Evolutionary conservation across 2,329 filamentous ascomycete species (phyloP).

Genomic region (Fusarium lyarnte): DNA sequence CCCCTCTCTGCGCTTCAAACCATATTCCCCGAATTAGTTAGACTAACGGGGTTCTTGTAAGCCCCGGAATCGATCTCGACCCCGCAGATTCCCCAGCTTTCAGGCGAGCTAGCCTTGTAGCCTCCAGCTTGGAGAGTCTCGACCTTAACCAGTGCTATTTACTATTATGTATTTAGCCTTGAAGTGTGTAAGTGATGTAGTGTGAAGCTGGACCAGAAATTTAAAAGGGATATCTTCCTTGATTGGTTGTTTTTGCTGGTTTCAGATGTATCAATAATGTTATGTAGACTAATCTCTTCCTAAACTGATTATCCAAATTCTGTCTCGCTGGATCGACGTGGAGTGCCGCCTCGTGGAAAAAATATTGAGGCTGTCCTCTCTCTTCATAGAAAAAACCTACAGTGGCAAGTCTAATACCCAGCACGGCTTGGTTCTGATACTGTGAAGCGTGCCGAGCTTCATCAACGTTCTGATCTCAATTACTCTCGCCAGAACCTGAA

Average conservation of each 20-base stretch:
- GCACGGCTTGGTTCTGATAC: neutral
- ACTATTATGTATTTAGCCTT: neutral
- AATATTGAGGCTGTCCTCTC: neutral
- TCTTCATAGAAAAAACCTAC: neutral
- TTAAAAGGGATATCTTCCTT: neutral
- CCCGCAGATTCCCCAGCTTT: neutral
- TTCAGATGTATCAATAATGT: fast-evolving
- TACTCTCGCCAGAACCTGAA: neutral
- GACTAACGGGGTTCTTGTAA: neutral
- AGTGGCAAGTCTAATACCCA: neutral
- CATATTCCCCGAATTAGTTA: neutral
- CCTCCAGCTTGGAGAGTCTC: neutral
- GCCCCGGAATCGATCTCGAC: neutral
- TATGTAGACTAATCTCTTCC: neutral
- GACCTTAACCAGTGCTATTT: neutral
- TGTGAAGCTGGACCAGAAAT: fast-evolving
- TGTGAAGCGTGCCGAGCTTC: too few species aligned
- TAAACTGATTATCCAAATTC: neutral
- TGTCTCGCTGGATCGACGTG: too few species aligned
- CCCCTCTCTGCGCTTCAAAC: neutral
- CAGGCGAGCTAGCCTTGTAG: neutral
- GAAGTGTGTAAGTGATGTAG: fast-evolving
- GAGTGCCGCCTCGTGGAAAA: neutral
- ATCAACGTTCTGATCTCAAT: fast-evolving
- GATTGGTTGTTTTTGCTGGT: neutral